phyloP scores from a whole-genome alignment of 305 asterid genomes.

The Fraxinus albicans region DNA sequence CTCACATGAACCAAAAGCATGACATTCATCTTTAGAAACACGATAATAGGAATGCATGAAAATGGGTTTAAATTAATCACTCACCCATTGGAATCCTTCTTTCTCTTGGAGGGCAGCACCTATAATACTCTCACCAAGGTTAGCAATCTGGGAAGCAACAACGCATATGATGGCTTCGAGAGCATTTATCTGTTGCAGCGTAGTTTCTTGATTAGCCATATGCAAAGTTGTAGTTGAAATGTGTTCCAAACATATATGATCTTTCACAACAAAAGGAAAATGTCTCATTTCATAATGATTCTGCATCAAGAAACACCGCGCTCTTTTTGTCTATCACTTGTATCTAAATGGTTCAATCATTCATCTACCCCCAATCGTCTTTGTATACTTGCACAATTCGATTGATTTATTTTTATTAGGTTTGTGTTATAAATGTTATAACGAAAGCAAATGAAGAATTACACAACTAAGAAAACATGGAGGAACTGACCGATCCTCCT shows the following conservation, averaged over 20 bases:
- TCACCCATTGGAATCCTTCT: slow-evolving; percentile 88
- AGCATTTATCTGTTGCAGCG: slow-evolving; percentile 48
- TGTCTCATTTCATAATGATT: background rate
- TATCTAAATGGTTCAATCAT: background rate
- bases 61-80: slow-evolving; percentile 13
- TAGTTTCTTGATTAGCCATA: slow-evolving; percentile 19
- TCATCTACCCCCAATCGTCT: background rate
- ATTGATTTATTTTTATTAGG: background rate
- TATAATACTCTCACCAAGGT: slow-evolving; percentile 87
- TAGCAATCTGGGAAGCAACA: slow-evolving; percentile 91
- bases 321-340: background rate
- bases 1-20: background rate
- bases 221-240: background rate
- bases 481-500: background rate
- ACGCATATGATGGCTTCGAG: slow-evolving; percentile 63
- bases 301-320: background rate
- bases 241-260: background rate
- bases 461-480: background rate
- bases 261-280: background rate
- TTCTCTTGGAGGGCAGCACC: slow-evolving; percentile 88
- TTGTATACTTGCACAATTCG: background rate
- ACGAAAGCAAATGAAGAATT: background rate
- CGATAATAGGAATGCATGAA: background rate
- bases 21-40: background rate
- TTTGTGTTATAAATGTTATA: background rate